Evolutionary conservation across 164 flowering plant genomes (phyloP), one percentile per base, ranked within the genome.

Genomic region (Akebia trifoliata): DNA sequence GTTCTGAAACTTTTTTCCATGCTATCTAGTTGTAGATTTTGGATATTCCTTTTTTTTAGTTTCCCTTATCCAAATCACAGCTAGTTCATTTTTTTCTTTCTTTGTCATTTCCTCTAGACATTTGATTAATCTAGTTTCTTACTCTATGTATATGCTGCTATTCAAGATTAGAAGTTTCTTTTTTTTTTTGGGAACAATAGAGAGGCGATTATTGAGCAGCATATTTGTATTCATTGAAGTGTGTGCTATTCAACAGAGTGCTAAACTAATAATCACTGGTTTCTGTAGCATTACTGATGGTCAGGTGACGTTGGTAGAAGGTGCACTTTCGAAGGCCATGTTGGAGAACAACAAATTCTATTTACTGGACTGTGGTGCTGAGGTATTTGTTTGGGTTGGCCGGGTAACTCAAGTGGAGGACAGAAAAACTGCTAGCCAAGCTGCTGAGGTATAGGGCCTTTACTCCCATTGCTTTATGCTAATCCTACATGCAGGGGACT

Each of bases 331-430:
- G 25, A 94, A 91, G 67, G 70, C 82, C 44, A 40, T 78, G 67
- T 63, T 94, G 79, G 96, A 94, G 70, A 94, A 84, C 76, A 81
- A 85, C 70, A 78, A 80, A 69, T 88, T 97, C 67, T 94, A 82
- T 76, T 54, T 94, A 39, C 69, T 94, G 70, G 99, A 94, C 60
- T 84, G 97, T 81, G 96, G 99, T 51, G 74, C 86, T 66, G 95
- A 94, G 67, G 72, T 94, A 10, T 88, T 83, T 79, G 73, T 90
- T 61, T 94, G 99, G 99, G 84, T 90, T 76, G 99, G 99, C 25
- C 90, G 99, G n/a, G 86, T 80, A 42, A 88, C 96, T 28, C 96
- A 88, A 74, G 70, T 90, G 56, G 99, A 94, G 56, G 97, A 94
- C 32, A 88, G 99, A 76, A 94, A 94, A 75, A 72, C 82, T 61